Evolutionary conservation across 805 yeast genomes (phyloP).

Genomic region (Schwanniomyces pseudopolymorphus): DNA sequence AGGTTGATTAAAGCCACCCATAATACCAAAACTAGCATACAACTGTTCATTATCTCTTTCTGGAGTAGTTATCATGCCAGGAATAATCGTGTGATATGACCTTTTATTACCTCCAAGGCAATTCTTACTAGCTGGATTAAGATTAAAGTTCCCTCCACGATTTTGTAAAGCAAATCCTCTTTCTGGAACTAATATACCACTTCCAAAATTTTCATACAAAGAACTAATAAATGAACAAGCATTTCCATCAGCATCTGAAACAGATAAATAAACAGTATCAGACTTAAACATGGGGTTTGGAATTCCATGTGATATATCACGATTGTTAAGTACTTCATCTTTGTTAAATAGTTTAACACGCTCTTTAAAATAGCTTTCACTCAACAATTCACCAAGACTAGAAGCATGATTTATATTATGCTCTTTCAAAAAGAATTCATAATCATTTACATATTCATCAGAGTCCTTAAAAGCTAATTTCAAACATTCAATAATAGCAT

Average conservation of each 20-base stretch:
- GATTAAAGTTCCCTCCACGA: slow-evolving; percentile 73
- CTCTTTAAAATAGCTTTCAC: slow-evolving; percentile 47
- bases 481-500: slow-evolving; percentile 65
- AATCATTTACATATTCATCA: slow-evolving; percentile 71
- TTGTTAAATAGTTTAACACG: slow-evolving; percentile 49
- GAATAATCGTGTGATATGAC: slow-evolving; percentile 82
- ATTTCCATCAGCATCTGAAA: slow-evolving; percentile 65
- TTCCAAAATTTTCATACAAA: slow-evolving; percentile 66
- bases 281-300: slow-evolving; percentile 60
- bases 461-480: slow-evolving; percentile 74
- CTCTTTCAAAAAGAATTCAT: slow-evolving; percentile 33
- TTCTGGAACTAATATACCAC: slow-evolving; percentile 63
- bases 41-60: slow-evolving; percentile 33
- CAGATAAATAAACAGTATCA: slow-evolving; percentile 72
- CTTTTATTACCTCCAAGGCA: slow-evolving; percentile 67
- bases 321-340: slow-evolving; percentile 40
- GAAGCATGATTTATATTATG: slow-evolving; percentile 7
- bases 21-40: slow-evolving; percentile 75
- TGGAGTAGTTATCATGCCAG: slow-evolving; percentile 66
- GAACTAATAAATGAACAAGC: slow-evolving; percentile 83
- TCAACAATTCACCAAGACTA: slow-evolving; percentile 44
- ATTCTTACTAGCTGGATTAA: slow-evolving; percentile 57
- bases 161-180: slow-evolving; percentile 72
- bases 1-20: slow-evolving; percentile 89
- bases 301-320: slow-evolving; percentile 47